Evolutionary conservation across 1,139 yeast species (phyloP).

Genomic region (Kodamaea sp.): DNA sequence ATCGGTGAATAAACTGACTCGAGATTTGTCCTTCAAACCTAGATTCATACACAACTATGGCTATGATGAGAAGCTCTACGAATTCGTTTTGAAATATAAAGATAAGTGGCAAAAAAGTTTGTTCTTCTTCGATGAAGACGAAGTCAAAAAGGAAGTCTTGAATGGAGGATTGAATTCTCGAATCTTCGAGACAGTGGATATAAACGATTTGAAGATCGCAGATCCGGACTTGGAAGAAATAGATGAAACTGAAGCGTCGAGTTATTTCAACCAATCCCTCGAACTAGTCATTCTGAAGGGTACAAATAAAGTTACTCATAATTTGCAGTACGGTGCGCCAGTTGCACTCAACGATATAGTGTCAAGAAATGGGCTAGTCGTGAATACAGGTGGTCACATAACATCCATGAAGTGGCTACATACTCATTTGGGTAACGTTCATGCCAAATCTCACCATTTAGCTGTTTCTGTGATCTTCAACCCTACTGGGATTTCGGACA

Average conservation of each 20-base stretch:
- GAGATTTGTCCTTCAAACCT: conserved; percentile 37
- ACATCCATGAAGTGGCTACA: conserved; percentile 58
- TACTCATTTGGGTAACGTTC: conserved; percentile 12
- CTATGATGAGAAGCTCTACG: conserved; percentile 30
- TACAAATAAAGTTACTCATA: neutral
- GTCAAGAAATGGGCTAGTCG: conserved; percentile 44
- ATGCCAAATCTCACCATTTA: conserved; percentile 34
- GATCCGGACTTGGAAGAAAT: conserved; percentile 3
- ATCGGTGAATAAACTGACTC: conserved; percentile 5
- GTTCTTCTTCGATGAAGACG: conserved; percentile 33
- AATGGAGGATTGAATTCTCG: conserved; percentile 10
- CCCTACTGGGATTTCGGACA: conserved; percentile 25
- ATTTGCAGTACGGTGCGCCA: conserved; percentile 10
- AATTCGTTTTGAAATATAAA: conserved; percentile 28
- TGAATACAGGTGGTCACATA: conserved; percentile 58
- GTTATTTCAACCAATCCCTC: conserved; percentile 3
- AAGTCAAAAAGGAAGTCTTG: conserved; percentile 9
- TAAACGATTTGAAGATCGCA: conserved; percentile 5
- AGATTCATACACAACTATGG: conserved; percentile 40
- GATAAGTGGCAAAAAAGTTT: conserved; percentile 37
- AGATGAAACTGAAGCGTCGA: neutral
- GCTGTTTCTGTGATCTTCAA: conserved; percentile 51
- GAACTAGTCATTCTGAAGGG: conserved; percentile 8
- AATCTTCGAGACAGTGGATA: conserved; percentile 4
- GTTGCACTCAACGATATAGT: conserved; percentile 11